These are phyloP conservation scores for Crithidia brevicula DNA, from an alignment of 208 protist species.

Conservation along the genomic window DNA sequence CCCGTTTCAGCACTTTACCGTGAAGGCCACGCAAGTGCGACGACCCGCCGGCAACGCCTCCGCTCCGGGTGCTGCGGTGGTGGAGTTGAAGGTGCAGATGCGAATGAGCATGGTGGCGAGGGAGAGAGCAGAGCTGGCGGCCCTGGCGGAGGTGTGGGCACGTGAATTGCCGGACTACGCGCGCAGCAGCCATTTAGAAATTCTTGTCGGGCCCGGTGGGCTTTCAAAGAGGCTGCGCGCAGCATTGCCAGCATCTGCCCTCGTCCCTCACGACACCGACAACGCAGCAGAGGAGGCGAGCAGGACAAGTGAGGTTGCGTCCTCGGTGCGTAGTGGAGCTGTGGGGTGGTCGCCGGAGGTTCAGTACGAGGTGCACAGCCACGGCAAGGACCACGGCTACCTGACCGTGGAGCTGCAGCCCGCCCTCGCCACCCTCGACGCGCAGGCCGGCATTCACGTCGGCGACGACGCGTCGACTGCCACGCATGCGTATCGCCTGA, in stretches of 20 bases:
- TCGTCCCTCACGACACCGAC: background rate
- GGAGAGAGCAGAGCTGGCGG: slow-evolving; percentile 25
- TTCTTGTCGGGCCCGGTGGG: slow-evolving; percentile 43
- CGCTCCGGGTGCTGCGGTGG: slow-evolving; percentile 3
- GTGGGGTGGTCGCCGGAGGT: slow-evolving; percentile 41
- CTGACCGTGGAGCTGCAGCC: slow-evolving; percentile 41
- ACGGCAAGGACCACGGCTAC: slow-evolving; percentile 52
- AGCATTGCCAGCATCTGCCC: slow-evolving; percentile 16
- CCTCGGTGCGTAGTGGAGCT: too few species aligned
- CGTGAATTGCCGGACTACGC: slow-evolving; percentile 27
- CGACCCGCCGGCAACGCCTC: slow-evolving; percentile 3
- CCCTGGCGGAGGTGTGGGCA: slow-evolving; percentile 32
- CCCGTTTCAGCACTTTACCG: slow-evolving; percentile 71
- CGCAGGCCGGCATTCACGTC: background rate
- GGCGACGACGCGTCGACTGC: background rate
- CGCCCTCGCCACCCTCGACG: slow-evolving; percentile 16
- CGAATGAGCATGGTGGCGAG: slow-evolving; percentile 67
- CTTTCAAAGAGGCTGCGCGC: slow-evolving; percentile 17
- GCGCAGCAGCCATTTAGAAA: slow-evolving; percentile 14
- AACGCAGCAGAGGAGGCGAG: background rate
- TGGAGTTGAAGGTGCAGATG: slow-evolving; percentile 47
- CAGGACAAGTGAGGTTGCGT: background rate
- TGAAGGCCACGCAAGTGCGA: slow-evolving; percentile 36
- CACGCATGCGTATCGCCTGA: slow-evolving; percentile 21
- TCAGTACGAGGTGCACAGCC: slow-evolving; percentile 34